Percentiles rank a stretch among this genome's conserved stretches.
These are phyloP conservation scores for Cercospora sojina DNA, from an alignment of 2,329 filamentous ascomycete genomes.

Conservation along the genomic window DNA sequence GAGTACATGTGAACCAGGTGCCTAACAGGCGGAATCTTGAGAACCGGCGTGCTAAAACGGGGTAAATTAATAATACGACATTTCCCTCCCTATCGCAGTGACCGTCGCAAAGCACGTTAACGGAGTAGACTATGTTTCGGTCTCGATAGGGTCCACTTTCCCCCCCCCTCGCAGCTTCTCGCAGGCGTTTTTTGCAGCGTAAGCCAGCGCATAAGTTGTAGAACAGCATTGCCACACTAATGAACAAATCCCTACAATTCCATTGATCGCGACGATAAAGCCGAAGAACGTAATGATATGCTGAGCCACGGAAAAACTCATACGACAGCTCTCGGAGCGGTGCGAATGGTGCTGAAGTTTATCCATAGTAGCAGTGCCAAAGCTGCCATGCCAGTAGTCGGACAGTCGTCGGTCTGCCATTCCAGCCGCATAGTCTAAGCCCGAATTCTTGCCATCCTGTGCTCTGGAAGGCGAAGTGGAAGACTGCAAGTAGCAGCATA, in stretches of 20 bases:
- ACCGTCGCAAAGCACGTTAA: no score
- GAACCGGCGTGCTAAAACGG: no score
- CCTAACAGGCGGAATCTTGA: no score
- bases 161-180: no score
- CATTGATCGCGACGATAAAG: conserved; percentile 40
- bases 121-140: no score
- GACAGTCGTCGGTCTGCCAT: conserved; percentile 31
- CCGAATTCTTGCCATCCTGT: conserved; percentile 29
- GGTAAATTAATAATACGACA: no score
- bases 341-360: conserved; percentile 33
- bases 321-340: conserved; percentile 31
- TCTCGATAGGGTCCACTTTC: no score
- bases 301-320: conserved; percentile 37
- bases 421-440: conserved; percentile 28
- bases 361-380: conserved; percentile 35
- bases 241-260: no score
- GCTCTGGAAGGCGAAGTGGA: conserved; percentile 35
- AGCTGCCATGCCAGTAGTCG: conserved; percentile 34
- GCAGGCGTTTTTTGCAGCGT: no score
- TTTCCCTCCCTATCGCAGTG: no score
- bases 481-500: conserved; percentile 34
- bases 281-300: conserved; percentile 43
- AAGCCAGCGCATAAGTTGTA: no score
- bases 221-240: no score
- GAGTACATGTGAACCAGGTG: conserved; percentile 31